Evolutionary conservation across 768 basidiomycete genomes (phyloP), one percentile per base, ranked within the genome.

Genomic region (Favolaschia claudopus): DNA sequence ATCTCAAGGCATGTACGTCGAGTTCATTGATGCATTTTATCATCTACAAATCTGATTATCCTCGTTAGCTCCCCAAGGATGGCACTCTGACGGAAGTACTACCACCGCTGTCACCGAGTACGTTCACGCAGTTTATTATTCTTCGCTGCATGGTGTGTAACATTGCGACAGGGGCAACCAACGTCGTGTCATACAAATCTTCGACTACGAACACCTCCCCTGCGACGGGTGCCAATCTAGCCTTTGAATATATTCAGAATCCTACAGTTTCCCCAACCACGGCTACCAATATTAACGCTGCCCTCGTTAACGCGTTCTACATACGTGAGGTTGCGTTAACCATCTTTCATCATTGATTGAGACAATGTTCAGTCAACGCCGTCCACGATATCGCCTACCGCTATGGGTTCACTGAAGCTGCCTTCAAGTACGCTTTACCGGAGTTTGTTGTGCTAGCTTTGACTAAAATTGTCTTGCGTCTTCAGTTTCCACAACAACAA

Each of bases 381-480:
- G 73, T 81, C 54, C 83, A 85, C 64, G 83, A 85, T 22, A 20
- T 64, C 25, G 43, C 58, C 6, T 70, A 70, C 54, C 56, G 75
- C 39, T 79, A 82, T 54, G 84, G 85, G 4, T 86, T 86, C 70
- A 84, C 82, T 56, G 84, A 85, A 60, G 63, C n/a, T n/a, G n/a
- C n/a, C n/a, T n/a, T n/a, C n/a, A n/a, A n/a, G n/a, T n/a, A n/a
- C n/a, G n/a, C n/a, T n/a, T n/a, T n/a, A n/a, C n/a, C n/a, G n/a
- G n/a, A n/a, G n/a, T n/a, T n/a, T n/a, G n/a, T n/a, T n/a, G n/a
- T n/a, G n/a, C n/a, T n/a, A n/a, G n/a, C n/a, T n/a, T n/a, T n/a
- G n/a, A n/a, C n/a, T n/a, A n/a, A n/a, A n/a, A n/a, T n/a, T n/a
- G n/a, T n/a, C n/a, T n/a, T n/a, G n/a, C n/a, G n/a, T n/a, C n/a